phyloP scores from a whole-genome alignment of 179 eudicot species.

The Beta lomatogona region DNA sequence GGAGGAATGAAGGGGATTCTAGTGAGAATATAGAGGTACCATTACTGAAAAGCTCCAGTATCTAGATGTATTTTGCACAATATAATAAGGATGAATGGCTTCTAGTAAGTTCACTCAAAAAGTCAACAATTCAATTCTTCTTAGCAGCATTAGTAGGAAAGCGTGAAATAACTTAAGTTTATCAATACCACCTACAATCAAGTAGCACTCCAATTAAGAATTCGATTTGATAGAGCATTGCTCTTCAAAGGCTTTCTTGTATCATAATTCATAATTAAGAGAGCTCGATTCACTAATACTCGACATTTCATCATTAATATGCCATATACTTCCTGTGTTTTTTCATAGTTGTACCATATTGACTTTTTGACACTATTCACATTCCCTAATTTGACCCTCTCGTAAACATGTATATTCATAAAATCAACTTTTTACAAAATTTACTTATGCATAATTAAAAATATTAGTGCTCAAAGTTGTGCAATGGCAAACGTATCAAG shows the following conservation, averaged over 20 bases:
- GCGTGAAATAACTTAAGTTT: background rate
- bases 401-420: no score
- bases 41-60: background rate
- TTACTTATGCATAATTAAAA: no score
- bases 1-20: background rate
- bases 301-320: no score
- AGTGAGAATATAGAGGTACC: background rate
- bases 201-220: background rate
- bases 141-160: background rate
- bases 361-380: no score
- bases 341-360: no score
- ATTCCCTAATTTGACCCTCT: no score
- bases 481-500: no score
- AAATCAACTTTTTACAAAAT: no score
- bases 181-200: background rate
- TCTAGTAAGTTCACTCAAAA: background rate
- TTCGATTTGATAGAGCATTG: background rate
- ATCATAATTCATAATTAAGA: background rate
- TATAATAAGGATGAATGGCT: background rate
- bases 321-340: no score
- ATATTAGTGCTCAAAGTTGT: no score
- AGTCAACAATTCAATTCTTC: background rate
- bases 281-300: background rate
- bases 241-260: background rate
- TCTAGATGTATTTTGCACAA: background rate